Evolutionary conservation across 768 basidiomycete species (phyloP).

Genomic region (Fibroporia radiculosa): DNA sequence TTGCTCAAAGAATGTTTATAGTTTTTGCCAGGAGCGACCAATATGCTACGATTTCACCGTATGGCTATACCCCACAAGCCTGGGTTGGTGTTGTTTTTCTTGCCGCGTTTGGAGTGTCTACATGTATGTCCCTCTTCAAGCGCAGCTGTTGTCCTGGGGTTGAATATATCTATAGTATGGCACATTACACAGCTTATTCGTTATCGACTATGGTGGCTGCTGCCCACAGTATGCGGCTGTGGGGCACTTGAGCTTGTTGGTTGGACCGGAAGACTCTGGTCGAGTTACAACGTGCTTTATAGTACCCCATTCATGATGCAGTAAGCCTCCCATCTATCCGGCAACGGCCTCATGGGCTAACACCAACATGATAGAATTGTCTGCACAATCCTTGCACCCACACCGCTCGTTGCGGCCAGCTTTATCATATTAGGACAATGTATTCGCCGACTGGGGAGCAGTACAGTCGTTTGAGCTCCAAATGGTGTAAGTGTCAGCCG

Average conservation of each 20-base stretch:
- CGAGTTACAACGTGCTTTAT: constrained; percentile 3
- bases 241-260: constrained; percentile 9
- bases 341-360: background rate
- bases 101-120: constrained; percentile 5
- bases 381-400: constrained; percentile 28
- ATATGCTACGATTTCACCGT: background rate
- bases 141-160: too few relatives aligned
- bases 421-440: constrained; percentile 47
- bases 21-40: too few relatives aligned
- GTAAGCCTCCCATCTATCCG: constrained; percentile 3
- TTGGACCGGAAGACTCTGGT: constrained; percentile 8
- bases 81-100: constrained; percentile 10
- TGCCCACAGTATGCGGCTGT: constrained; percentile 8
- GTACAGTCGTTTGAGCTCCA: constrained; percentile 41
- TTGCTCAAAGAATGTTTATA: too few relatives aligned
- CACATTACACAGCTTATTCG: constrained; percentile 6
- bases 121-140: constrained; percentile 9
- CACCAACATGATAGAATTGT: background rate
- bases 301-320: constrained; percentile 9
- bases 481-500: constrained; percentile 18
- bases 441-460: constrained; percentile 34
- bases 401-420: constrained; percentile 47
- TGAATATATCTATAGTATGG: constrained; percentile 2
- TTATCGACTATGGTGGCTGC: constrained; percentile 10
- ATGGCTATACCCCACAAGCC: constrained; percentile 10